A percentile compares a stretch with the other conserved stretches of the same genome.
Conservation (phyloP, 495 filamentous ascomycete genomes). For the Thermothielavioides terrestris region DNA sequence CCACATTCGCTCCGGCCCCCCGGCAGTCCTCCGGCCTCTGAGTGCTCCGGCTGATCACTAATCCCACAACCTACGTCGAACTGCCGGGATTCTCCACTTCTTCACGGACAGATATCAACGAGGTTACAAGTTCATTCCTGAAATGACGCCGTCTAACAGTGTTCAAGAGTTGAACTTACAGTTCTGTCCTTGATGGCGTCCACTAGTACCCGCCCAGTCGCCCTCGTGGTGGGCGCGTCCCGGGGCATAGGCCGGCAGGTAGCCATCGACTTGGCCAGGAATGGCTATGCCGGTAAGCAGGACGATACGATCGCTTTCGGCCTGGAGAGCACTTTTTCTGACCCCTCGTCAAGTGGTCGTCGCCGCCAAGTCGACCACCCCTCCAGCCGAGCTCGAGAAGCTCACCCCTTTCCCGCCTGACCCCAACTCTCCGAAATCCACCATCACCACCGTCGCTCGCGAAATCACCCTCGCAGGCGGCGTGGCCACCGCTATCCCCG, state of each 20-base stretch:
- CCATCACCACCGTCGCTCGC: conserved; percentile 73
- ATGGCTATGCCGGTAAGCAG: conserved; percentile 57
- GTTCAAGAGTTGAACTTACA: no score
- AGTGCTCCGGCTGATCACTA: conserved; percentile 12
- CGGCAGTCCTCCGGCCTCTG: not conserved
- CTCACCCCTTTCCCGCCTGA: conserved; percentile 62
- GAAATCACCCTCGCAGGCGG: conserved; percentile 65
- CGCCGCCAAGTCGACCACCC: conserved; percentile 68
- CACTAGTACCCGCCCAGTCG: conserved; percentile 35
- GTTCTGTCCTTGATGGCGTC: conserved; percentile 5
- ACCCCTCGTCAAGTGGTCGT: conserved; percentile 53
- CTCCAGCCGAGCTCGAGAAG: conserved; percentile 51
- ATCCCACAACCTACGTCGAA: not conserved
- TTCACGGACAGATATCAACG: not conserved
- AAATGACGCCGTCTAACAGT: not conserved
- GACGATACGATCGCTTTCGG: not conserved
- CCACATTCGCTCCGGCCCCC: not conserved
- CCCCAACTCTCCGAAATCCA: conserved; percentile 71
- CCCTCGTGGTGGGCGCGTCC: conserved; percentile 64
- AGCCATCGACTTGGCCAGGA: conserved; percentile 62
- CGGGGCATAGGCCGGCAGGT: conserved; percentile 74
- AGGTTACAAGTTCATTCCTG: not conserved
- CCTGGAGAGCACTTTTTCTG: not conserved
- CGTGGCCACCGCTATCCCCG: conserved; percentile 54
- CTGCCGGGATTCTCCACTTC: not conserved